Evolutionary conservation across 1,139 yeast genomes (phyloP), one percentile per base, ranked within the genome.

Genomic region (Suhomyces taliae): DNA sequence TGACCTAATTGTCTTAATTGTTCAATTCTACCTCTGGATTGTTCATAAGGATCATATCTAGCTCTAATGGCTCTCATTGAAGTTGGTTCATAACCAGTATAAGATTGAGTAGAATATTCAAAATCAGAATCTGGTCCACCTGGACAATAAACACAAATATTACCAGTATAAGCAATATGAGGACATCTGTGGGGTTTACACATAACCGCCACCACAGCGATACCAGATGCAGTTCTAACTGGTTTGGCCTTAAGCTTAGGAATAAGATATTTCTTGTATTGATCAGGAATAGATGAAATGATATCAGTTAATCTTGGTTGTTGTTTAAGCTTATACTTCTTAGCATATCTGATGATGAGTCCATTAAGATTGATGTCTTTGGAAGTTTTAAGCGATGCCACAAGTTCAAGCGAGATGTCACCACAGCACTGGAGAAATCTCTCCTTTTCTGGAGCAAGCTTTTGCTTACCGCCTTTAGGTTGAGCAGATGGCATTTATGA

Each of bases 181-280:
- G 99, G 99, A 70, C 99, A 93, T 72, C 99, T 80, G 67, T 93
- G 99, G 4, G 99, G 99, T 66, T 93, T 95, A 72, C 98, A 93
- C 98, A 95, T 93, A 34, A 95, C 98, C 0, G 99, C 99, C 43
- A 93, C 99, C 24, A 93, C 99, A 7, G 99, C 99, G 50, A 93
- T 95, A 61, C 93, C 99, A 9, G 97, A 88, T 0, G 99, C 99
- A 0, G 99, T 95, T 67, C 99, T 81, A 42, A 93, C 98, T 0
- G 99, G 99, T 66, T 93, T 93, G 29, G 99, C 99, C 70, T 93
- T 90, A 43, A 93, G 76, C 68, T 91, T 91, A 3, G 99, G 99
- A 41, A 95, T 75, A 49, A 93, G 72, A 62, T 91, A 90, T 63
- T 90, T 90, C 66, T 90, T 90, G 67, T 93, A 86, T 62, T 91